phyloP scores from a whole-genome alignment of 176 grass and related monocot species.

The Cenchrus fungigraminus region DNA sequence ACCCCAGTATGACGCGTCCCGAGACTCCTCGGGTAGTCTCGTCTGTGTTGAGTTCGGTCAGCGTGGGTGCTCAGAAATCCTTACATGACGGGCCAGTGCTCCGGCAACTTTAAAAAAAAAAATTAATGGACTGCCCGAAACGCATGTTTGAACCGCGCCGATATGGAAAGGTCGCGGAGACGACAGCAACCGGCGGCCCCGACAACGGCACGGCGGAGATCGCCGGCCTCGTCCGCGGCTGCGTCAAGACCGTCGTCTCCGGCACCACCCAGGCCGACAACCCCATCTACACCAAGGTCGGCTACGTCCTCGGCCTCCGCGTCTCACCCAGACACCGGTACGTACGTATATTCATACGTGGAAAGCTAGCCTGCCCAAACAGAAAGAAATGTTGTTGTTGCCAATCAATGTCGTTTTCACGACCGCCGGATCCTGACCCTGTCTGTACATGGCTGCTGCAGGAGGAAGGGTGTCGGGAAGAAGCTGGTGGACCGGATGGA shows the following conservation, averaged over 20 bases:
- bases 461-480: constrained; percentile 67
- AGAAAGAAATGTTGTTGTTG: not conserved
- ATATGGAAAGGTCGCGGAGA: constrained; percentile 62
- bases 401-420: constrained; percentile 3
- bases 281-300: constrained; percentile 72
- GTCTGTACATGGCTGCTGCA: constrained; percentile 4
- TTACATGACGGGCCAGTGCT: too few relatives aligned
- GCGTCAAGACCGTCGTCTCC: constrained; percentile 81
- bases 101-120: too few relatives aligned
- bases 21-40: too few relatives aligned
- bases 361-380: too few relatives aligned
- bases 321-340: constrained; percentile 80
- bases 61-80: too few relatives aligned
- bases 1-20: too few relatives aligned
- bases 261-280: constrained; percentile 23
- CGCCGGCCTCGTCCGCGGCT: constrained; percentile 80
- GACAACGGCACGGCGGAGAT: constrained; percentile 49
- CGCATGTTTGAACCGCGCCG: constrained; percentile 45
- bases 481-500: constrained; percentile 73
- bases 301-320: constrained; percentile 87
- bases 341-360: not conserved
- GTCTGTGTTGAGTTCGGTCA: too few relatives aligned
- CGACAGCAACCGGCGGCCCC: constrained; percentile 35
- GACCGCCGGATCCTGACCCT: not conserved
- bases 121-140: constrained; percentile 32